Conservation (phyloP, 805 yeast species). For the Starmerella tilneyi region DNA sequence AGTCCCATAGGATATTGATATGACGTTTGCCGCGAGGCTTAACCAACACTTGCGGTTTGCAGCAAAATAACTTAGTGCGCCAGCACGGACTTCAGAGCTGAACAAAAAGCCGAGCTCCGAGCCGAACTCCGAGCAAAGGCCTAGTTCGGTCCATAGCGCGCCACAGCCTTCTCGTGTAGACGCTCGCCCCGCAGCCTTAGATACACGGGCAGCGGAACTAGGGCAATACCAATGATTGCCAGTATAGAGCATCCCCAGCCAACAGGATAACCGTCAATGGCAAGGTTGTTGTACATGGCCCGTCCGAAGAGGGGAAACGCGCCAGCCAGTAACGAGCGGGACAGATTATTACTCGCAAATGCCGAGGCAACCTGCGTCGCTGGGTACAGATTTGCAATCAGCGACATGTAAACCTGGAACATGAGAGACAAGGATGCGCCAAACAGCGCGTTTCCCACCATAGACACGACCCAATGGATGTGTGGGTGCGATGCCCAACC, state of each 20-base stretch:
- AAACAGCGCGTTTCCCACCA: conserved; percentile 38
- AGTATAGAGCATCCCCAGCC: conserved; percentile 48
- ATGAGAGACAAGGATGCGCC: conserved; percentile 36
- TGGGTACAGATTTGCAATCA: conserved; percentile 41
- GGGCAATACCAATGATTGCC: conserved; percentile 36
- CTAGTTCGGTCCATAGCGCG: conserved; percentile 11
- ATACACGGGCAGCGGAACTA: conserved; percentile 41
- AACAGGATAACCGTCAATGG: conserved; percentile 41
- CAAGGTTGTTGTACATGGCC: conserved; percentile 41
- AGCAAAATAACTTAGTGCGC: too few species aligned
- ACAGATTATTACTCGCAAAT: conserved; percentile 47
- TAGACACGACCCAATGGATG: conserved; percentile 45
- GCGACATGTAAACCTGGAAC: conserved; percentile 46
- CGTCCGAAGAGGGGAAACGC: conserved; percentile 55
- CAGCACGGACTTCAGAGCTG: too few species aligned
- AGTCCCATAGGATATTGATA: too few species aligned
- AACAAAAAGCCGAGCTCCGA: too few species aligned
- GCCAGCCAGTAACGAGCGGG: conserved; percentile 44
- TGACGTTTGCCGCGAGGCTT: too few species aligned
- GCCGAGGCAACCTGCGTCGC: conserved; percentile 45
- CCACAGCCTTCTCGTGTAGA: conserved; percentile 11
- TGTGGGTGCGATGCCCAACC: conserved; percentile 46
- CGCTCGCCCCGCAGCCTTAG: conserved; percentile 13
- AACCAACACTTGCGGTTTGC: too few species aligned
- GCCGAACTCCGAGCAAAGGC: not conserved